A percentile compares a stretch with the other conserved stretches of the same genome.
Evolutionary conservation across 352 stramenopile genomes (phyloP).

Genomic region (Pythium phragmitis): DNA sequence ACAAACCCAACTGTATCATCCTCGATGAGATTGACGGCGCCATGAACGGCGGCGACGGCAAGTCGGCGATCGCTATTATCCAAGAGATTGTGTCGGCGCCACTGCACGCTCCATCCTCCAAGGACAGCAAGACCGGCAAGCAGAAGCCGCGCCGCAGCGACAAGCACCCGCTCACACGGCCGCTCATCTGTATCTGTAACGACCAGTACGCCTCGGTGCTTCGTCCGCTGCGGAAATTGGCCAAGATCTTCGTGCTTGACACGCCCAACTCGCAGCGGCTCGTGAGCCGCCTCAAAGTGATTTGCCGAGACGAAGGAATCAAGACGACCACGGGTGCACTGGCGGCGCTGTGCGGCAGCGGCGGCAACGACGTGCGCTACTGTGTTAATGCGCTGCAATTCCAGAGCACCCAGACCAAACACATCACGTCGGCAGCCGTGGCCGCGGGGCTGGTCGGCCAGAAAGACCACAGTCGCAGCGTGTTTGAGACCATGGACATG

Average conservation of each 20-base stretch:
- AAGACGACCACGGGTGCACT: constrained; percentile 70
- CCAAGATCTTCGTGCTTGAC: constrained; percentile 93
- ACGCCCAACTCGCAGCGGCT: constrained; percentile 86
- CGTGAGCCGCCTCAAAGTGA: constrained; percentile 89
- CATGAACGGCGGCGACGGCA: constrained; percentile 85
- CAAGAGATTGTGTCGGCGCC: constrained; percentile 91
- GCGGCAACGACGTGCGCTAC: constrained; percentile 92
- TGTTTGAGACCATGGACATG: constrained; percentile 68
- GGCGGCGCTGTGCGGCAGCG: constrained; percentile 53
- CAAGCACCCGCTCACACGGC: constrained; percentile 85
- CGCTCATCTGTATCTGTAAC: constrained; percentile 99
- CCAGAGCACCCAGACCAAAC: constrained; percentile 58
- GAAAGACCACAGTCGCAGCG: constrained; percentile 58
- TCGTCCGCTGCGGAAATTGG: constrained; percentile 91
- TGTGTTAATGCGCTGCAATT: constrained; percentile 97
- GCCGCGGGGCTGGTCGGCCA: constrained; percentile 43
- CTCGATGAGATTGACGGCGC: constrained; percentile 98
- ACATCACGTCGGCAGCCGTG: constrained; percentile 28
- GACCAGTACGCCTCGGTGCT: constrained; percentile 96
- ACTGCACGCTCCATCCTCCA: constrained; percentile 44
- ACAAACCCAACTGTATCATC: constrained; percentile 97
- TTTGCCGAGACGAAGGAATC: constrained; percentile 90
- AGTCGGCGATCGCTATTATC: constrained; percentile 88
- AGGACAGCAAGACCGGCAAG: constrained; percentile 37
- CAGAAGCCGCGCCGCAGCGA: constrained; percentile 26